Evolutionary conservation across 1,284 basidiomycete genomes (phyloP).

Genomic region (Tetrapyrgos nigripes): DNA sequence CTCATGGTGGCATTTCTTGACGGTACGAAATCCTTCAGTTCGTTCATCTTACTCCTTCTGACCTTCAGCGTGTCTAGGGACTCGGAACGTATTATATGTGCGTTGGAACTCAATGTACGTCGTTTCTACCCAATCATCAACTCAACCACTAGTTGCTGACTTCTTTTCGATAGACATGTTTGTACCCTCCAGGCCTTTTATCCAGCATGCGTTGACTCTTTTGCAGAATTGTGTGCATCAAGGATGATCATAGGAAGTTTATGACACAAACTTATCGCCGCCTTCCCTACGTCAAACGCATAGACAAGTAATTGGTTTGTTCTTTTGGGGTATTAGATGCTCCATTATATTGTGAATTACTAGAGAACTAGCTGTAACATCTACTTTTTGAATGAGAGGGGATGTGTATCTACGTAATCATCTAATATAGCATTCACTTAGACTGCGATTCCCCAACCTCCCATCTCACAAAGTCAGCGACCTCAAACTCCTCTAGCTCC

Average conservation of each 20-base stretch:
- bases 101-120: conserved; percentile 65
- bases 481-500: conserved; percentile 55
- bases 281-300: conserved; percentile 49
- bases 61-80: conserved; percentile 42
- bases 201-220: not conserved
- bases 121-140: not conserved
- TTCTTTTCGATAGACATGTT: conserved; percentile 48
- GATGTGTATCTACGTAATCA: not conserved
- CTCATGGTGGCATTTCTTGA: conserved; percentile 78
- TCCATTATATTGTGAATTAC: too few species aligned
- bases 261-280: conserved; percentile 45
- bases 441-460: conserved; percentile 59
- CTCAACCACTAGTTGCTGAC: not conserved
- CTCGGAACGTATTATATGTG: conserved; percentile 67
- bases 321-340: too few species aligned
- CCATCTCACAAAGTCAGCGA: conserved; percentile 74
- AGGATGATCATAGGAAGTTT: conserved; percentile 61
- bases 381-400: not conserved
- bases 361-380: not conserved
- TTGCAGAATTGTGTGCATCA: conserved; percentile 59
- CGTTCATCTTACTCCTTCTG: conserved; percentile 3
- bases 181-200: conserved; percentile 23
- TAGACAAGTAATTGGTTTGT: conserved; percentile 21
- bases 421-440: not conserved
- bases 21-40: conserved; percentile 40